A percentile compares a stretch with the other conserved stretches of the same genome.
Conservation (phyloP, 495 filamentous ascomycete species). For the Penicillium robsamsonii region DNA sequence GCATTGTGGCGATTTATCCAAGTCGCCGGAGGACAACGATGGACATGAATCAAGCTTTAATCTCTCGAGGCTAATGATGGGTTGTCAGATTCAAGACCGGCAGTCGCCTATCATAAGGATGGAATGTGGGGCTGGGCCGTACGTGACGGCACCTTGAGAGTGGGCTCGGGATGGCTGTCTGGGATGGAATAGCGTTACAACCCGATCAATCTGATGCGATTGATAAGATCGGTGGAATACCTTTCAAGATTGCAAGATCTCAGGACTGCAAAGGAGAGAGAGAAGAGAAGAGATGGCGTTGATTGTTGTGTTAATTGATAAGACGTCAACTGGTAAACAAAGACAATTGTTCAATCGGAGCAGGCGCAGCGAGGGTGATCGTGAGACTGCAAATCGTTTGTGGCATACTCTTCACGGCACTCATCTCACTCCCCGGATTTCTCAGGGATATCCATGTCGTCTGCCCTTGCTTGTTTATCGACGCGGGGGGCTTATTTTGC, state of each 20-base stretch:
- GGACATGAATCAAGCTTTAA: background rate
- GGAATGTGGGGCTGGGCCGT: background rate
- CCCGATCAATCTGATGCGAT: background rate
- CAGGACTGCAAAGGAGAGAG: background rate
- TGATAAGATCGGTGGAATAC: background rate
- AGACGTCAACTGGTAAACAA: slow-evolving; percentile 5
- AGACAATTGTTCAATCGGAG: background rate
- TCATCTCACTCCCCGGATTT: background rate
- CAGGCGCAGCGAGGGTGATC: background rate
- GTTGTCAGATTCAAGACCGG: background rate
- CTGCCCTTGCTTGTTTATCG: slow-evolving; percentile 38
- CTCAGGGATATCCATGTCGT: slow-evolving; percentile 1
- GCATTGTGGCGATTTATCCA: slow-evolving; percentile 33
- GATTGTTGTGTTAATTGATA: background rate
- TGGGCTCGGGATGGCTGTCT: background rate
- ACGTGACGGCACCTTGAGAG: background rate
- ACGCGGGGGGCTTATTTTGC: slow-evolving; percentile 38
- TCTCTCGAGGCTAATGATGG: background rate
- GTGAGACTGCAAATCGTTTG: background rate
- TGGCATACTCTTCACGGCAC: background rate
- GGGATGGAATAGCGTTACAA: background rate
- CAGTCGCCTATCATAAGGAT: background rate
- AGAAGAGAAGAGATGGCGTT: background rate
- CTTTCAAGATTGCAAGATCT: background rate
- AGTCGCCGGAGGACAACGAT: slow-evolving; percentile 3